Evolutionary conservation across 495 filamentous ascomycete species (phyloP), one percentile per base, ranked within the genome.

Genomic region (Darksidea phi): DNA sequence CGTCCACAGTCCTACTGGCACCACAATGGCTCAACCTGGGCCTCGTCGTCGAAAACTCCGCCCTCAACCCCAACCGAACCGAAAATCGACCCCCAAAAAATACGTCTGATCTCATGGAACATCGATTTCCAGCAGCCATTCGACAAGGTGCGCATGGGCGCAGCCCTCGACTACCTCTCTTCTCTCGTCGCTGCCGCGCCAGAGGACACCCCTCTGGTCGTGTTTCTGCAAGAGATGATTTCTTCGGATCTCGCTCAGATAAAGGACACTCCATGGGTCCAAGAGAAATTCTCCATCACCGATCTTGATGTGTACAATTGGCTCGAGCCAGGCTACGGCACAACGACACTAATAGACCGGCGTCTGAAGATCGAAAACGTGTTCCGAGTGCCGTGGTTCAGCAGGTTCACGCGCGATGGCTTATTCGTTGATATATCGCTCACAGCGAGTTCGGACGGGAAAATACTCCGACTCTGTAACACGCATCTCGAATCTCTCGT

Each of bases 401-500:
- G 79, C 11, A 6, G 51, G 2, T 78, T 83, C 73, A 69, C 74
- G 41, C 71, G 81, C 8, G 82, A 84, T 68, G 81, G 64, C 1
- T 66, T 83, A 0, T 82, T 82, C 48, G 74, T 81, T 25, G 82
- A 84, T 48, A 57, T 82, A 17, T 6, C 43, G 4, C 42, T 74
- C n/a, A n/a, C n/a, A n/a, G n/a, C n/a, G n/a, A n/a, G n/a, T n/a
- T n/a, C n/a, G 0, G 32, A 26, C 4, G 43, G 23, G 1, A 24
- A 28, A n/a, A 47, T 63, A 5, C 25, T 84, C 0, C 74, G 81
- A 26, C 58, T 84, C 6, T 79, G 81, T 61, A 80, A 79, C 58
- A 75, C 79, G 4, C 82, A 85, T 59, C 77, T 83, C 17, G 82
- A 84, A 60, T 80, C 78, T 10, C 72, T 84, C 1, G 66, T 63